Evolutionary conservation across 257 asterid genomes (phyloP).

Genomic region (Rauvolfia tetraphylla): DNA sequence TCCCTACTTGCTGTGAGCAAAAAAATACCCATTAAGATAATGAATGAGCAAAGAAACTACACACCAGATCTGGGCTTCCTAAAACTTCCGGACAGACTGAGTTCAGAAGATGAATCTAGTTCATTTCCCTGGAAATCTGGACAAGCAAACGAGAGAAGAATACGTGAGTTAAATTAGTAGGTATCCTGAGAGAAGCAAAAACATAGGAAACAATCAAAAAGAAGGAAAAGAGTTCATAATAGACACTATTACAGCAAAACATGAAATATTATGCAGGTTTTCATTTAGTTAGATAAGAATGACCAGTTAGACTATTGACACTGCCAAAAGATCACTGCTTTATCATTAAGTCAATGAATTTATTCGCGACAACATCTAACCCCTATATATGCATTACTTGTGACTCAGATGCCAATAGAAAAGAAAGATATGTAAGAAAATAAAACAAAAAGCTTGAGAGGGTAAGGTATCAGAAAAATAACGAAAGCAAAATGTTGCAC

Average conservation of each 20-base stretch:
- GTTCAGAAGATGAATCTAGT: slow-evolving; percentile 56
- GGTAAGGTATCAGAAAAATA: no score
- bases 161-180: slow-evolving; percentile 1
- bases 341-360: not conserved
- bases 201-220: not conserved
- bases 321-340: not conserved
- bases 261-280: no score
- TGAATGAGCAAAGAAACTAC: slow-evolving; percentile 9
- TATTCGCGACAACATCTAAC: not conserved
- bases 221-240: not conserved
- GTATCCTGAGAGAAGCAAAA: no score
- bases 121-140: slow-evolving; percentile 52
- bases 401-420: not conserved
- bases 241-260: no score
- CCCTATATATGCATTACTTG: not conserved
- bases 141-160: slow-evolving; percentile 9
- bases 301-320: no score
- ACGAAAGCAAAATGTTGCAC: no score
- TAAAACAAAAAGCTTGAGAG: not conserved
- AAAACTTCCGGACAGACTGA: slow-evolving; percentile 66
- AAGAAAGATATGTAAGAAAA: not conserved
- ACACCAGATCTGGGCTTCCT: slow-evolving; percentile 57
- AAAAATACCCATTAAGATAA: not conserved
- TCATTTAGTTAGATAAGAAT: no score
- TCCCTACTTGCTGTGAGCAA: not conserved